Evolutionary conservation across 2,329 filamentous ascomycete species (phyloP), one percentile per base, ranked within the genome.

Genomic region (Alternaria consortialis): DNA sequence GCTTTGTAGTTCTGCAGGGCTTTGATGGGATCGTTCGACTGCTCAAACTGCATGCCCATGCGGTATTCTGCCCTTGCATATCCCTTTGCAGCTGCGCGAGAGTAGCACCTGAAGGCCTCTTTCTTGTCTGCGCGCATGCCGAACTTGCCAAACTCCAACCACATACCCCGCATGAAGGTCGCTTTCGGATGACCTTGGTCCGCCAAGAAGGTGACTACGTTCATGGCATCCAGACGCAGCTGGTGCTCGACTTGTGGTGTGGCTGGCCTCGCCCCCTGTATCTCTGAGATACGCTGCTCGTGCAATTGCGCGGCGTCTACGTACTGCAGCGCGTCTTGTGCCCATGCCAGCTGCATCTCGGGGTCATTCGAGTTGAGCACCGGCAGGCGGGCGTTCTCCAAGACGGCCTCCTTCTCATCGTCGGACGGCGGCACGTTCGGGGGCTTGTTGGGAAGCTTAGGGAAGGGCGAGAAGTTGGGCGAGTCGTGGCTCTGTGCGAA

Each of bases 41-140:
- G 93, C 80, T 99, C 95, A 77, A 94, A 98, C 58, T 97, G 91
- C 94, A 98, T 99, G 64, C 95, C 95, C 81, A 99, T 97, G 47
- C 95, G 89, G 79, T 99, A 99, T 79, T 98, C 93, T 20, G 95
- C 94, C 70, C 95, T 86, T 23, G 90, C 88, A 80, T 94, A 97
- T 59, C 93, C 93, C 70, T 92, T 89, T 70, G 94, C 91, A 31
- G 93, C 91, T n/a, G 95, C 92, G 71, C 90, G 86, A 64, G 89
- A 88, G 80, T 98, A 99, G 72, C 91, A 91, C 63, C 89, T 82
- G 77, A 96, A 98, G 7, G 95, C 94, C 80, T 97, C 94, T 73
- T 94, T 94, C 82, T 97, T 97, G 83, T 99, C 95, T 62, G 93
- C 85, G 29, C 93, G 88, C 78, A 90, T 89, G 39, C 93, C 93